Evolutionary conservation across 495 filamentous ascomycete species (phyloP).

Genomic region (Aspergillus nidulans): DNA sequence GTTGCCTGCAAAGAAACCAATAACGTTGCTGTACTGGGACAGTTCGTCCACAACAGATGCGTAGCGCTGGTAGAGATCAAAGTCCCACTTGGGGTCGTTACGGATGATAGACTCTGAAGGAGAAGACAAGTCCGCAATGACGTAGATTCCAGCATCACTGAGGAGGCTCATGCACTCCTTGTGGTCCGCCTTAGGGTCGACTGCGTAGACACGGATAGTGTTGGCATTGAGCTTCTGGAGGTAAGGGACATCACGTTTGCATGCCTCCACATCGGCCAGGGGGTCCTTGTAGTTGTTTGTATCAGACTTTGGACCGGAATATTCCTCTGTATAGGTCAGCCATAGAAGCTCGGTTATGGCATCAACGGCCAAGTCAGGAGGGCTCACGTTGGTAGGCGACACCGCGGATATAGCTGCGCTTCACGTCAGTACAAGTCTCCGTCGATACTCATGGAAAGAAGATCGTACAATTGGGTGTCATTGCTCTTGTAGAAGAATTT

Average conservation of each 20-base stretch:
- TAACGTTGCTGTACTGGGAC: conserved; percentile 69
- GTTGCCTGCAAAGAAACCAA: conserved; percentile 96
- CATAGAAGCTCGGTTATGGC: not conserved
- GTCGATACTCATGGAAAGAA: not conserved
- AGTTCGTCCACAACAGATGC: conserved; percentile 74
- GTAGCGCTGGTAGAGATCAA: conserved; percentile 70
- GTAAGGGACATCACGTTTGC: conserved; percentile 74
- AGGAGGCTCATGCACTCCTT: conserved; percentile 74
- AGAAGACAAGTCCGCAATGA: conserved; percentile 81
- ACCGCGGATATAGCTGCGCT: conserved; percentile 64
- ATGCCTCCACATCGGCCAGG: conserved; percentile 60
- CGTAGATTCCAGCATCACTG: conserved; percentile 81
- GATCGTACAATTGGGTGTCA: conserved; percentile 67
- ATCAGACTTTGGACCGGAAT: conserved; percentile 27
- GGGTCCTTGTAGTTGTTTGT: conserved; percentile 56
- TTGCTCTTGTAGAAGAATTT: conserved; percentile 75
- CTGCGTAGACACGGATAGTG: conserved; percentile 85
- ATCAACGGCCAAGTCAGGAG: not conserved
- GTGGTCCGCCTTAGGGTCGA: conserved; percentile 75
- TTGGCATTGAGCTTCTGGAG: conserved; percentile 74
- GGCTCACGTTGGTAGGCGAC: conserved; percentile 76
- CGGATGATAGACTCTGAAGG: conserved; percentile 81
- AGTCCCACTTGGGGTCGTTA: conserved; percentile 69
- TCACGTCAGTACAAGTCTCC: not conserved
- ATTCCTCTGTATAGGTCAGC: conserved; percentile 40